Base-by-base conservation (phyloP, 768 basidiomycete genomes). In the Mycena sanguinolenta region DNA sequence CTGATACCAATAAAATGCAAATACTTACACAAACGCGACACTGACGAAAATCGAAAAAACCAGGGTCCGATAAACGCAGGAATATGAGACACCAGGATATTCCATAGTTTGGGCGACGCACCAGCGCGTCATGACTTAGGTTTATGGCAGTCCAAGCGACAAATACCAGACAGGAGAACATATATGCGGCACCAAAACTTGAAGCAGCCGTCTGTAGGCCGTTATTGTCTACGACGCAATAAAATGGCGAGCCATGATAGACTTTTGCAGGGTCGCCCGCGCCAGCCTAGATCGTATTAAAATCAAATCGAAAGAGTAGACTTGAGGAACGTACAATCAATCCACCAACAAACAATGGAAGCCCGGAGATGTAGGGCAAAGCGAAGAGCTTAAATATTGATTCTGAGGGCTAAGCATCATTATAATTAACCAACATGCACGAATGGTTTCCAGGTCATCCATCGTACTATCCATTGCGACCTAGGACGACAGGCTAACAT, bases 11-110 rank as follows among this genome's bases (percentile, higher is more conserved):
- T 44, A 57, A 49, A 46, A 23, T 13, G n/a, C 2, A 19, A 25
- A 10, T 4, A 44, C 66, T 64, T 19, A 67, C 71, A 69, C 63
- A 50, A 69, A 73, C 14, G 71, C 67, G 30, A 63, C 60, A 14
- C 63, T 55, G 17, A 69, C 67, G 54, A 73, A 65, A 3, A 66
- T 39, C 0, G 71, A 69, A 38, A 73, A 73, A 7, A 69, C 19
- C 16, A 72, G 54, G 0, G 64, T 63, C 21, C 71, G 71, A 2
- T 53, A 42, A 17, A 73, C 54, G 64, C 68, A 72, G 19, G 91
- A 34, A 80, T 87, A 72, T 81, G 86, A 69, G 82, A 85, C 68
- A 78, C 83, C 68, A 34, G 55, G 44, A 44, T 70, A 70, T 55
- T 75, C 65, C 39, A 63, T 44, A 4, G 63, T 44, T 4, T 67